Conservation (phyloP, 208 protist species). For the Trypanosoma platydactyli region DNA sequence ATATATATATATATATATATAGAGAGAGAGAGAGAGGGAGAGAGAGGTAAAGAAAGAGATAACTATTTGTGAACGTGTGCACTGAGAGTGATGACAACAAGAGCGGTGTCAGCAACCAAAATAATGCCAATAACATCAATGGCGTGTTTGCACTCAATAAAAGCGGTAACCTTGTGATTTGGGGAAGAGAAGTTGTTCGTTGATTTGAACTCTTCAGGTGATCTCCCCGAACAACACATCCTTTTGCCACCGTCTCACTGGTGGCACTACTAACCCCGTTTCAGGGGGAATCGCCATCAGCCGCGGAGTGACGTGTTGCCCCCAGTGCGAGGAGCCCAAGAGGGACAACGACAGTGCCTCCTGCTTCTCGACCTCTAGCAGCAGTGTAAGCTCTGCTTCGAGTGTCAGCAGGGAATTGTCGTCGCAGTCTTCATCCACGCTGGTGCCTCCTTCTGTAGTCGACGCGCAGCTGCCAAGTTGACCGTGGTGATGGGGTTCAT, state of each 20-base stretch:
- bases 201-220: no score
- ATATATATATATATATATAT: constrained; percentile 12
- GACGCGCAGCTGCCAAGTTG: not conserved
- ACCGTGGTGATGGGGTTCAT: constrained; percentile 2
- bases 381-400: constrained; percentile 39
- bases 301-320: constrained; percentile 34
- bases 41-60: constrained; percentile 1
- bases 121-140: not conserved
- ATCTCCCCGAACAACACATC: no score
- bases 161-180: no score
- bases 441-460: not conserved
- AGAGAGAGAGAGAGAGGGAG: not conserved
- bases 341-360: constrained; percentile 56
- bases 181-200: not conserved
- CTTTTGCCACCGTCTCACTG: no score
- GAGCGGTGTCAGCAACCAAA: not conserved
- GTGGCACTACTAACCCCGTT: no score
- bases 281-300: constrained; percentile 13
- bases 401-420: constrained; percentile 15
- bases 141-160: not conserved
- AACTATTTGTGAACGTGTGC: no score
- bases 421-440: not conserved
- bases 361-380: constrained; percentile 50
- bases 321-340: constrained; percentile 77
- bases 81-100: no score